Evolutionary conservation across 1,284 basidiomycete genomes (phyloP).

Genomic region (Leccinum subspadiceum): DNA sequence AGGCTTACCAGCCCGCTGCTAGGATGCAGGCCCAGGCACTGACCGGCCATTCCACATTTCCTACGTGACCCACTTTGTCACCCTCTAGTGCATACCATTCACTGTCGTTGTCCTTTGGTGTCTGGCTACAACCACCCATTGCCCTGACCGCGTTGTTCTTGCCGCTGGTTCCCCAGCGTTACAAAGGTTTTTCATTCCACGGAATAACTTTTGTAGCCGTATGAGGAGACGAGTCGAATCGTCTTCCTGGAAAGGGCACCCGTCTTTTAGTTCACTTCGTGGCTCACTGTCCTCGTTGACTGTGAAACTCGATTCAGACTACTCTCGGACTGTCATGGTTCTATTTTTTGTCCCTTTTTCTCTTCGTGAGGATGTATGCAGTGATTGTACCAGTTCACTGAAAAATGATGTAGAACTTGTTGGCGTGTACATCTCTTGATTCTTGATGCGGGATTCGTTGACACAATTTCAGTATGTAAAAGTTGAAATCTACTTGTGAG

Average conservation of each 20-base stretch:
- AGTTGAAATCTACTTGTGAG: too few species aligned
- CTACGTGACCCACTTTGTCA: slow-evolving; percentile 9
- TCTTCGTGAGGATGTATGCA: slow-evolving; percentile 16
- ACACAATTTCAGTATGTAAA: too few species aligned
- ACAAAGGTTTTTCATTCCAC: slow-evolving; percentile 1
- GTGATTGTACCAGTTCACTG: too few species aligned
- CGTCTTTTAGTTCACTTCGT: slow-evolving; percentile 53
- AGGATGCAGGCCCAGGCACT: neutral
- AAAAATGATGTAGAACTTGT: too few species aligned
- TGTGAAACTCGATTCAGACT: slow-evolving; percentile 58
- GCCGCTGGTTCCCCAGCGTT: slow-evolving; percentile 12
- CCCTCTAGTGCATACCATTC: slow-evolving; percentile 2
- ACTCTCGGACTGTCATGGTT: slow-evolving; percentile 46
- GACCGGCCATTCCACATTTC: neutral
- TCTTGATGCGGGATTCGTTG: neutral
- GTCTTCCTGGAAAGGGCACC: slow-evolving; percentile 1
- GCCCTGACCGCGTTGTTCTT: slow-evolving; percentile 4
- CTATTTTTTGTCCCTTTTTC: slow-evolving; percentile 20
- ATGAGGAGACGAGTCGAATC: slow-evolving; percentile 20
- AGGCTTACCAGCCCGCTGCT: slow-evolving; percentile 1
- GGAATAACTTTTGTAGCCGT: slow-evolving; percentile 12
- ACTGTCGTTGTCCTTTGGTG: slow-evolving; percentile 1
- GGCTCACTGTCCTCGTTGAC: slow-evolving; percentile 36
- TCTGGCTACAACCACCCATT: neutral
- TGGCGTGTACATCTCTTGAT: neutral